These are phyloP conservation scores for Otatea glauca DNA, from an alignment of 176 grass and related monocot genomes.

Conservation along the genomic window DNA sequence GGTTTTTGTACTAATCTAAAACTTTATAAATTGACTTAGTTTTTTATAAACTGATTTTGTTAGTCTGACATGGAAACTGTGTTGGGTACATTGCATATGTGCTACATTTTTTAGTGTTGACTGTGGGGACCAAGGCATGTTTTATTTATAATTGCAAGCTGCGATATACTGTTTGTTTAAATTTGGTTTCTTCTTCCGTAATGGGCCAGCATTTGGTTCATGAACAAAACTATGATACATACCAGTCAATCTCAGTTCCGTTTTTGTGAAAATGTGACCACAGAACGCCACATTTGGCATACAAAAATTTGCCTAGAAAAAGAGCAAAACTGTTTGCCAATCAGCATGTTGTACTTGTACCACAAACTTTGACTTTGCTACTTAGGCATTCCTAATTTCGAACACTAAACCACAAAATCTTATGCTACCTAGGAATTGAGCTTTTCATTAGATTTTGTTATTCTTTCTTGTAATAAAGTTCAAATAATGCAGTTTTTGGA, in stretches of 20 bases:
- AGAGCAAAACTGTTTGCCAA: slow-evolving; percentile 2
- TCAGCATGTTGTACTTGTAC: slow-evolving; percentile 4
- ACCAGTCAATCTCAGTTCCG: neutral
- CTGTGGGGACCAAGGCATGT: too few relatives aligned
- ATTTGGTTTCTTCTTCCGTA: too few relatives aligned
- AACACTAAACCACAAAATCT: neutral
- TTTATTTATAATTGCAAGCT: too few relatives aligned
- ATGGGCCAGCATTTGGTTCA: too few relatives aligned
- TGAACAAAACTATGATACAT: too few relatives aligned
- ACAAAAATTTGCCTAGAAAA: neutral
- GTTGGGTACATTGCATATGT: too few relatives aligned
- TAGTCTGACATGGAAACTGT: too few relatives aligned
- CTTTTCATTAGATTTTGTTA: slow-evolving; percentile 8
- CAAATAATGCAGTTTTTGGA: slow-evolving; percentile 78
- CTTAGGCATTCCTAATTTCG: slow-evolving; percentile 7
- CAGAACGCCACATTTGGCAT: slow-evolving; percentile 1
- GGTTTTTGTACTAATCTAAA: too few relatives aligned
- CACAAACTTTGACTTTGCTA: slow-evolving; percentile 7
- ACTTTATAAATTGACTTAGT: too few relatives aligned
- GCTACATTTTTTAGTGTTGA: too few relatives aligned
- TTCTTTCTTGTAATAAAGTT: slow-evolving; percentile 26
- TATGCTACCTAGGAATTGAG: neutral
- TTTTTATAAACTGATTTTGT: too few relatives aligned
- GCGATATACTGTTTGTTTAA: too few relatives aligned
- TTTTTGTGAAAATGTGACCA: neutral